Conservation (phyloP, 495 filamentous ascomycete genomes). For the Trichoderma parareesei region DNA sequence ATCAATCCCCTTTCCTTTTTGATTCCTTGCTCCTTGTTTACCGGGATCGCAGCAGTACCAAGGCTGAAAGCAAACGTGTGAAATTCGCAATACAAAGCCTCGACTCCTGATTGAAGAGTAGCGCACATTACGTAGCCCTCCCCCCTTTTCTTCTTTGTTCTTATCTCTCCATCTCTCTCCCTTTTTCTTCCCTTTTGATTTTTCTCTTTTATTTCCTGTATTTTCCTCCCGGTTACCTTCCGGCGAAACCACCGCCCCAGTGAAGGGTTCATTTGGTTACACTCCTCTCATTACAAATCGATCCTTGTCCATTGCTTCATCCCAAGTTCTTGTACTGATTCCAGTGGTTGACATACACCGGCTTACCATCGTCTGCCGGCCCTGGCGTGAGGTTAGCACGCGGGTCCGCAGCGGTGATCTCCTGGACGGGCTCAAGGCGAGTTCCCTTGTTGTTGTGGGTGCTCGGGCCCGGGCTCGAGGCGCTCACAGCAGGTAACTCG, state of each 20-base stretch:
- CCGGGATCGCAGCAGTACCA: not conserved
- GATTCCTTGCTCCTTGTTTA: not conserved
- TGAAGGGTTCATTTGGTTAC: not conserved
- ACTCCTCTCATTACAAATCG: not conserved
- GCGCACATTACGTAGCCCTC: not conserved
- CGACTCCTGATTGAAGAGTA: too few relatives aligned
- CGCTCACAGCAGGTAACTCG: constrained; percentile 3
- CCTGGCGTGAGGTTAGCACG: constrained; percentile 1
- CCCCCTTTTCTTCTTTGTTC: too few relatives aligned
- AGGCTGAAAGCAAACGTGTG: not conserved
- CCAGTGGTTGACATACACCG: constrained; percentile 8
- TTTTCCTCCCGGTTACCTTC: not conserved
- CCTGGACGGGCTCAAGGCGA: not conserved
- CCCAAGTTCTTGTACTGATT: not conserved
- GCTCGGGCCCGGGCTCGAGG: not conserved
- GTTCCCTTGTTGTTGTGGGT: not conserved
- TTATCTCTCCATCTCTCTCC: not conserved
- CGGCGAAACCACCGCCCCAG: too few relatives aligned
- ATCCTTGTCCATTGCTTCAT: not conserved
- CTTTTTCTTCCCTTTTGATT: not conserved
- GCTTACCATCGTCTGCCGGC: not conserved
- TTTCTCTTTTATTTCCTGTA: too few relatives aligned
- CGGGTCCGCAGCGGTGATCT: not conserved
- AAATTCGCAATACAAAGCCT: not conserved
- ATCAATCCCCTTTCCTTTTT: not conserved